Conservation (phyloP, 306 rosid genomes). For the barrel medic (Medicago truncatula) region DNA sequence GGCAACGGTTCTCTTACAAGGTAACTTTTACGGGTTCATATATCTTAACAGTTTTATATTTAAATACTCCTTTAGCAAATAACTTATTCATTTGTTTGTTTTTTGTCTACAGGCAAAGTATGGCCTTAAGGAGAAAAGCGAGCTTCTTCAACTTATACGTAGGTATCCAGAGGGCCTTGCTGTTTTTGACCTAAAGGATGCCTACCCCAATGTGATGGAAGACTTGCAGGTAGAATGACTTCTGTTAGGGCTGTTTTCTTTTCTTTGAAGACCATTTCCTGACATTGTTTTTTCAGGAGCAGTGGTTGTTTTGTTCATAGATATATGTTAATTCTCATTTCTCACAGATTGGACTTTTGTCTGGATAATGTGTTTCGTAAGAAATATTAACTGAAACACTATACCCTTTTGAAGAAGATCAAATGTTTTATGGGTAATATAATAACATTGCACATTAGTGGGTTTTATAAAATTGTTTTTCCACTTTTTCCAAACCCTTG, state of each 20-base stretch:
- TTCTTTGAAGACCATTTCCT: constrained; percentile 2
- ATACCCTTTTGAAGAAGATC: not conserved
- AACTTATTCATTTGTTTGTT: constrained; percentile 31
- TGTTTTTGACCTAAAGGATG: constrained; percentile 58
- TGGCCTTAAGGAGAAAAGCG: constrained; percentile 70
- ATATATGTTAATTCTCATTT: not conserved
- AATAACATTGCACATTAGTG: not conserved
- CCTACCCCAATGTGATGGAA: constrained; percentile 57
- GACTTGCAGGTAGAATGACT: constrained; percentile 77
- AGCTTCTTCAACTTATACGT: constrained; percentile 73
- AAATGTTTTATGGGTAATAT: not conserved
- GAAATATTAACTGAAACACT: not conserved
- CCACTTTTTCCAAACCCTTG: not conserved
- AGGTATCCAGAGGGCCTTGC: constrained; percentile 94
- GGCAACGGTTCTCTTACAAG: constrained; percentile 87
- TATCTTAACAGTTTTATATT: constrained; percentile 18
- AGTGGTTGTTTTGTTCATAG: not conserved
- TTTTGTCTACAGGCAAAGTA: constrained; percentile 73
- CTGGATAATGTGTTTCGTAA: not conserved
- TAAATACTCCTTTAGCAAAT: constrained; percentile 13
- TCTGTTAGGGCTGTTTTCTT: not conserved
- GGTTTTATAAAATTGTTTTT: constrained; percentile 21
- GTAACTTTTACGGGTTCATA: constrained; percentile 47
- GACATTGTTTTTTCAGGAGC: constrained; percentile 2
- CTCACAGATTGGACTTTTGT: not conserved